These are phyloP conservation scores for Elongisporangium prolatum DNA, from an alignment of 352 stramenopile species.

Conservation along the genomic window DNA sequence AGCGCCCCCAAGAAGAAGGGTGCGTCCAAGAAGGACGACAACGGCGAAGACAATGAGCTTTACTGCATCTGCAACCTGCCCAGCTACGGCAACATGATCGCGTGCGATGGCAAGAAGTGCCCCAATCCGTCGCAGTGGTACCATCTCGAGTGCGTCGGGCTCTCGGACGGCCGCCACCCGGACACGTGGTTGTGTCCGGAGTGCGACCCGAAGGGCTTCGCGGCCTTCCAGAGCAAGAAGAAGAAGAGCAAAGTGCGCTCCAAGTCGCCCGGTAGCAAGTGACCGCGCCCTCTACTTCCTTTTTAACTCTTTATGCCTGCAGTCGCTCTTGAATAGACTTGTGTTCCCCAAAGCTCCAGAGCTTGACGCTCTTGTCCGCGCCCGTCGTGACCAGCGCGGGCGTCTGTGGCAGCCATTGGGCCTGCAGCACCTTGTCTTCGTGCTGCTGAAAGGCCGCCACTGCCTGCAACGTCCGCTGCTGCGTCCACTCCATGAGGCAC, in stretches of 20 bases:
- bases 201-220: conserved; percentile 80
- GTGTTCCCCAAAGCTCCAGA: conserved; percentile 45
- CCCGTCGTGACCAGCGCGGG: conserved; percentile 57
- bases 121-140: conserved; percentile 87
- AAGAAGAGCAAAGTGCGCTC: conserved; percentile 79
- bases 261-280: conserved; percentile 73
- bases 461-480: conserved; percentile 11
- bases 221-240: conserved; percentile 79
- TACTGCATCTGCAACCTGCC: conserved; percentile 86
- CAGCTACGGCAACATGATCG: conserved; percentile 88
- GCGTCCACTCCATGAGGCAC: conserved; percentile 20
- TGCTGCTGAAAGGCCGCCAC: conserved; percentile 54
- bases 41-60: conserved; percentile 80
- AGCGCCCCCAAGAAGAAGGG: conserved; percentile 30
- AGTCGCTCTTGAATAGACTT: background rate
- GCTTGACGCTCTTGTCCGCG: conserved; percentile 62
- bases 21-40: conserved; percentile 61
- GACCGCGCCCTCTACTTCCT: conserved; percentile 12
- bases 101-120: conserved; percentile 85
- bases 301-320: conserved; percentile 1
- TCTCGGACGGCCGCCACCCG: conserved; percentile 72
- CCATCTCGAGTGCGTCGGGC: conserved; percentile 81
- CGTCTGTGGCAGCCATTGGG: conserved; percentile 48
- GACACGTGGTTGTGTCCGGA: conserved; percentile 86
- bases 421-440: conserved; percentile 63